Percentiles rank a stretch among this genome's conserved stretches.
These are phyloP conservation scores for Gaeumannomyces sp. DNA, from an alignment of 2,329 filamentous ascomycete species.

Conservation along the genomic window DNA sequence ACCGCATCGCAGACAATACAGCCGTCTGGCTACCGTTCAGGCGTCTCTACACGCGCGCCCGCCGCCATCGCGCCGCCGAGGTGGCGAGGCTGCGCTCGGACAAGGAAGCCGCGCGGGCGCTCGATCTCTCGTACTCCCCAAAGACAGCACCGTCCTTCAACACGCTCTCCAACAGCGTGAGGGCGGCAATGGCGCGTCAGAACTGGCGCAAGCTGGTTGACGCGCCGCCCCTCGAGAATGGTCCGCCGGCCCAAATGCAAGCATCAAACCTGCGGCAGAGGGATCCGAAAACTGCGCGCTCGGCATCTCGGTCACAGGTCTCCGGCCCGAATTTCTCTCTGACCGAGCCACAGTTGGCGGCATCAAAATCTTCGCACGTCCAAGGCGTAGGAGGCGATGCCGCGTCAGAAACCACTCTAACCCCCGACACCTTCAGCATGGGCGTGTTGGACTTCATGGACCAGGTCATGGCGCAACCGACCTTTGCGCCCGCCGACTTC, in stretches of 20 bases:
- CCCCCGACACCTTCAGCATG: not conserved
- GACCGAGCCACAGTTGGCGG: not conserved
- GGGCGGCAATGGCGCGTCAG: conserved; percentile 40
- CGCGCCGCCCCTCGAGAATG: conserved; percentile 17
- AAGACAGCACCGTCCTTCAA: conserved; percentile 40
- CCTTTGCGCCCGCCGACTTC: conserved; percentile 29
- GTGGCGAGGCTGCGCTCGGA: conserved; percentile 41
- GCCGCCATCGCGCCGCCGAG: conserved; percentile 44
- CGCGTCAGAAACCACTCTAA: too few relatives aligned
- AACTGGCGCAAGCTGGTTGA: conserved; percentile 46
- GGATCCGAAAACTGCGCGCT: not conserved
- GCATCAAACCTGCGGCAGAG: not conserved
- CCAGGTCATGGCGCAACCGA: conserved; percentile 30
- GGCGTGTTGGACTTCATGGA: conserved; percentile 27
- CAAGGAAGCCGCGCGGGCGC: conserved; percentile 39
- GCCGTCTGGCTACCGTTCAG: conserved; percentile 48
- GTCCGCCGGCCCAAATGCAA: not conserved
- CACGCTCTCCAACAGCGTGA: conserved; percentile 38
- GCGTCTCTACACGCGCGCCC: conserved; percentile 47
- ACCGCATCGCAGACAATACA: conserved; percentile 38
- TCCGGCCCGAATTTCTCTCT: not conserved
- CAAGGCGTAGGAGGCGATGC: too few relatives aligned
- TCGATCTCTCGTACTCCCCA: conserved; percentile 43
- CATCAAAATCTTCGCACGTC: not conserved
- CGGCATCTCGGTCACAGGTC: too few relatives aligned